phyloP scores from a whole-genome alignment of 2,329 filamentous ascomycete species.

The Penicillium hesseltinei region DNA sequence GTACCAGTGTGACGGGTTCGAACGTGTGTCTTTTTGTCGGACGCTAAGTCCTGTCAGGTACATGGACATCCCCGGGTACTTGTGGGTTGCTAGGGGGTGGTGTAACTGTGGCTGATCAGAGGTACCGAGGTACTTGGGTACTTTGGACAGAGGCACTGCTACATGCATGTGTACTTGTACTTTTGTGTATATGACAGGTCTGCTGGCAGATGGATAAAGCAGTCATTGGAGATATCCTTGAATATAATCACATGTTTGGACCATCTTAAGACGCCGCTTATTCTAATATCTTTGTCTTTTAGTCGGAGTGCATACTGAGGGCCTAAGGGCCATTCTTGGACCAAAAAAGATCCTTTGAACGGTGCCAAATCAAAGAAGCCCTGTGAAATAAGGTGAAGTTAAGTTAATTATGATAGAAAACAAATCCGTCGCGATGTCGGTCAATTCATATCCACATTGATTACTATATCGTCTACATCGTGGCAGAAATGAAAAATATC shows the following conservation, averaged over 20 bases:
- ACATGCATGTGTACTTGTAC: conserved; percentile 2
- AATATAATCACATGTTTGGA: not conserved
- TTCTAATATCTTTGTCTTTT: not conserved
- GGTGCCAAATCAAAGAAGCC: not conserved
- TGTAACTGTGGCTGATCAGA: conserved; percentile 17
- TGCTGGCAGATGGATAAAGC: not conserved
- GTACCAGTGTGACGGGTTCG: conserved; percentile 5
- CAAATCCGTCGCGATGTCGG: conserved; percentile 3
- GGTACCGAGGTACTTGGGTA: conserved; percentile 3
- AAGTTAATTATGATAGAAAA: not conserved
- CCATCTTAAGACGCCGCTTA: not conserved
- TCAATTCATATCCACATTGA: conserved; percentile 17
- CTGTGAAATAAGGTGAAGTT: not conserved
- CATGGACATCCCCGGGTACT: conserved; percentile 13
- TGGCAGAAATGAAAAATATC: conserved; percentile 15
- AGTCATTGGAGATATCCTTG: not conserved
- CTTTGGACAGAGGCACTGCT: not conserved
- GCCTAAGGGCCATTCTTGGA: too few species aligned
- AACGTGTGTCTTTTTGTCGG: not conserved
- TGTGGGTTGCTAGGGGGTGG: conserved; percentile 5
- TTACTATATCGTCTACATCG: conserved; percentile 21
- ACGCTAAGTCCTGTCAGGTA: conserved; percentile 14
- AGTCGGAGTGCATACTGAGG: too few species aligned
- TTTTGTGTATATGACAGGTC: not conserved
- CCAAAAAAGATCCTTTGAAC: too few species aligned